phyloP scores from a whole-genome alignment of 2,329 filamentous ascomycete species.

The Parastagonospora nodorum region DNA sequence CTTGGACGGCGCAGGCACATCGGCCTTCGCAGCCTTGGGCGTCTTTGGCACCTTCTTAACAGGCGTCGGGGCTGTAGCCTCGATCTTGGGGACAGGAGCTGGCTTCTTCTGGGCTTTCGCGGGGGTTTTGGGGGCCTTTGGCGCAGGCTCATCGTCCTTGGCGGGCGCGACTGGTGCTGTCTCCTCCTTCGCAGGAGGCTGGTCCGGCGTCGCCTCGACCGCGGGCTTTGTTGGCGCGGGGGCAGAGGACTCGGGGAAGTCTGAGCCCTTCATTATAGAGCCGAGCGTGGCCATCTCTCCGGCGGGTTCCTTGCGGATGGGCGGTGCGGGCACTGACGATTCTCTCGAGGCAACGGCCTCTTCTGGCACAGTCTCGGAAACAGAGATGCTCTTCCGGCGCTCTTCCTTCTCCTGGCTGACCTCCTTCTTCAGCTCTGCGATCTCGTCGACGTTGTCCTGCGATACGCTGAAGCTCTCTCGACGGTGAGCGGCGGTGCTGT shows the following conservation, averaged over 20 bases:
- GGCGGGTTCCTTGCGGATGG: constrained; percentile 32
- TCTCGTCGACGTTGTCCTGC: constrained; percentile 39
- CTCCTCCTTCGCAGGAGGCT: constrained; percentile 1
- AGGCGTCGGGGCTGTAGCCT: background rate
- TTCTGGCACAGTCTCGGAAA: constrained; percentile 50
- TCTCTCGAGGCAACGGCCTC: constrained; percentile 48
- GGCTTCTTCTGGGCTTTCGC: constrained; percentile 4
- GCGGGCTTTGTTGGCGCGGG: constrained; percentile 11
- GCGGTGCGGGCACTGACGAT: constrained; percentile 43
- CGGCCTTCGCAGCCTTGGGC: background rate
- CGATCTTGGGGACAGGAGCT: background rate
- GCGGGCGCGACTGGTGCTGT: background rate
- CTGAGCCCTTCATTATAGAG: constrained; percentile 44
- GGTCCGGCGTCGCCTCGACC: background rate
- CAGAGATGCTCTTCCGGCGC: constrained; percentile 42
- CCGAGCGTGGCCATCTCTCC: constrained; percentile 38
- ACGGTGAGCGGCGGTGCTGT: constrained; percentile 40
- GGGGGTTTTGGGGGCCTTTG: background rate
- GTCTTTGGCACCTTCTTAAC: constrained; percentile 4
- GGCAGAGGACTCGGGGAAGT: constrained; percentile 34
- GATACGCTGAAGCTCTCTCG: constrained; percentile 51
- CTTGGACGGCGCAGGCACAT: background rate
- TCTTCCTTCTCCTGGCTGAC: constrained; percentile 49
- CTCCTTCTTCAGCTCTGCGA: constrained; percentile 46
- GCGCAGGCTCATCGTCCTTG: background rate